Base-by-base conservation (phyloP, 164 flowering plant genomes). In the Echeveria elegans region DNA sequence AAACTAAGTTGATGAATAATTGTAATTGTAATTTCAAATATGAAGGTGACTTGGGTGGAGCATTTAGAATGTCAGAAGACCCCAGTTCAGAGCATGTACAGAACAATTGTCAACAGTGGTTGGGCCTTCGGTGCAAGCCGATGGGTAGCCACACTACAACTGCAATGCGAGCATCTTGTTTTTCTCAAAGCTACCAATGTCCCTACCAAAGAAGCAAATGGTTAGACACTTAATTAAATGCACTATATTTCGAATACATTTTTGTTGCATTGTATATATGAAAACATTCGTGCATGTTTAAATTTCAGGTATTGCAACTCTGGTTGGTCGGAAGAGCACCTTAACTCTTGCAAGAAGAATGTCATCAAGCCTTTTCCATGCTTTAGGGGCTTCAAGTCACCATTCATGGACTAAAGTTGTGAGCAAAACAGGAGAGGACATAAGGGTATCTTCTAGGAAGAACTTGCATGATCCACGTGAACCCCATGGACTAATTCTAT, bases 131-230 rank as follows among this genome's bases (percentile, higher is more conserved):
- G 99, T 0, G 99, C 98, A 58, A 88, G 76, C 71, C 98, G 84
- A 48, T 95, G 99, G 99, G 74, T 95, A 71, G 78, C 92, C 11
- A 84, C 96, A 3, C 69, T 95, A 77, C 92, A 90, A 63, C 88
- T 84, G 15, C 96, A 95, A 53, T 95, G 99, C 41, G 97, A 95
- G 70, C 80, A 89, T 18, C 81, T 86, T 6, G 90, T 90, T 15
- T 95, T 92, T 85, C 82, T 81, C 80, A 83, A 86, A 92, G 99
- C 99, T n/a, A 95, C 99, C 70, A 92, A 95, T 72, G 88, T 95
- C 63, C 99, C 99, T 7, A 86, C 89, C 14, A 95, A 87, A 74
- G 99, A 95, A 71, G 86, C 99, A 61, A 83, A 69, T 59, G 99
- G 99, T 95, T 75, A 74, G 71, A 56, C 24, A 31, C 61, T 28